phyloP scores from a whole-genome alignment of 2,329 filamentous ascomycete genomes.

The Fusarium praegraminearum region DNA sequence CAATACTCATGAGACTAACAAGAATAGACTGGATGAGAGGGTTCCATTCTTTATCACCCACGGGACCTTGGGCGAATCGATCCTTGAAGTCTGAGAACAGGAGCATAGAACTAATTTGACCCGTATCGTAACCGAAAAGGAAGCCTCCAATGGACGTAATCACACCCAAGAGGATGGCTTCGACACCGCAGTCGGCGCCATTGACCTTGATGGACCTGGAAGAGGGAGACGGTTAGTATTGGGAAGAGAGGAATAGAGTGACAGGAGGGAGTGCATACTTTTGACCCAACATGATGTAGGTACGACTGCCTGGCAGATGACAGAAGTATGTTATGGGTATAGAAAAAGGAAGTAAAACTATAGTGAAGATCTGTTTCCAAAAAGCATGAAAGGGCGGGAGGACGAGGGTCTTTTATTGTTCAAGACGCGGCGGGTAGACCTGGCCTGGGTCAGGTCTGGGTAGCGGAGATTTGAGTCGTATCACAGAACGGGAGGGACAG shows the following conservation, averaged over 20 bases:
- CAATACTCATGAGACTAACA: slow-evolving; percentile 68
- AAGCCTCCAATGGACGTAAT: slow-evolving; percentile 70
- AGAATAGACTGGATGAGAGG: slow-evolving; percentile 63
- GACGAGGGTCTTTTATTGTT: slow-evolving; percentile 39
- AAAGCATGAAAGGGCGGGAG: slow-evolving; percentile 21
- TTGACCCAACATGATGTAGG: slow-evolving; percentile 45
- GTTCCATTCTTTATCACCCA: slow-evolving; percentile 55
- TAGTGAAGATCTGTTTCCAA: slow-evolving; percentile 22
- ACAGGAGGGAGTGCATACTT: slow-evolving; percentile 24
- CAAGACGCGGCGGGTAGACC: slow-evolving; percentile 3
- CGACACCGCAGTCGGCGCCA: slow-evolving; percentile 57
- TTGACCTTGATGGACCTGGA: slow-evolving; percentile 57
- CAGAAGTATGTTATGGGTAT: slow-evolving; percentile 7
- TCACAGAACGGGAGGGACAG: slow-evolving; percentile 14
- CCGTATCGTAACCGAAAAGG: slow-evolving; percentile 73
- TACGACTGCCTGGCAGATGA: slow-evolving; percentile 26
- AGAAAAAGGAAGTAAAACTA: slow-evolving; percentile 17
- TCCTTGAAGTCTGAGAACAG: slow-evolving; percentile 65
- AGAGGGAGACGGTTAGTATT: slow-evolving; percentile 8
- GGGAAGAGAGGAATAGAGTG: not conserved
- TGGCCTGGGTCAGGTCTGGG: not conserved
- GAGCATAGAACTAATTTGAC: slow-evolving; percentile 67
- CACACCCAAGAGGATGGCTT: slow-evolving; percentile 60
- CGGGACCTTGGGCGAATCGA: slow-evolving; percentile 65
- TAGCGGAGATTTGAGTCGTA: slow-evolving; percentile 26